Evolutionary conservation across 768 basidiomycete species (phyloP).

Genomic region (Macrolepiota albuminosa): DNA sequence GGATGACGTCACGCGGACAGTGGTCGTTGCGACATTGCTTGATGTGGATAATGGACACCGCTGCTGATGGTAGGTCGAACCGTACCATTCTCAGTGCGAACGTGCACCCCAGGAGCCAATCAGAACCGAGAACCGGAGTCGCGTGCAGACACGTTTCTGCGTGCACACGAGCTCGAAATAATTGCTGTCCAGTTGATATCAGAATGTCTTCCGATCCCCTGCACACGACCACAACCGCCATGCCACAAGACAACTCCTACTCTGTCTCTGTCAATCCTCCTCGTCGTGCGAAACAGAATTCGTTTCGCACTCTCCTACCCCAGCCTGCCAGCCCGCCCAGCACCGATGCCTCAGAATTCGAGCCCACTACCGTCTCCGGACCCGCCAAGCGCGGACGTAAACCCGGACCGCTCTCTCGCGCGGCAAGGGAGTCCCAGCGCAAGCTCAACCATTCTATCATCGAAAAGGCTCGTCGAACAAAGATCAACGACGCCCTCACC

Average conservation of each 20-base stretch:
- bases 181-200: not conserved
- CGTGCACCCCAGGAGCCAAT: slow-evolving; percentile 28
- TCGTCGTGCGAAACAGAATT: slow-evolving; percentile 31
- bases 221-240: not conserved
- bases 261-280: slow-evolving; percentile 33
- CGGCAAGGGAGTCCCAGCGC: slow-evolving; percentile 79
- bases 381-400: slow-evolving; percentile 66
- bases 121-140: slow-evolving; percentile 20
- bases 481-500: slow-evolving; percentile 90
- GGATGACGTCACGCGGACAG: not conserved
- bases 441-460: slow-evolving; percentile 95
- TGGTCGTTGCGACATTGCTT: not conserved
- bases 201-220: not conserved
- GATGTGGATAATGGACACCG: not conserved
- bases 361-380: not conserved
- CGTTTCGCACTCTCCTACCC: slow-evolving; percentile 9
- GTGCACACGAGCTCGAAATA: slow-evolving; percentile 24
- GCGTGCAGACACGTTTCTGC: slow-evolving; percentile 31
- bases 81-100: slow-evolving; percentile 15
- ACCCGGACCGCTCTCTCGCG: slow-evolving; percentile 67
- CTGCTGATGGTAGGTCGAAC: not conserved
- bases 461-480: slow-evolving; percentile 89
- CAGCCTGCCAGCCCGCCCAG: slow-evolving; percentile 7
- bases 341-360: not conserved
- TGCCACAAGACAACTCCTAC: slow-evolving; percentile 15